These are phyloP conservation scores for Sporothrix mexicana DNA, from an alignment of 2,329 filamentous ascomycete species.

Conservation along the genomic window DNA sequence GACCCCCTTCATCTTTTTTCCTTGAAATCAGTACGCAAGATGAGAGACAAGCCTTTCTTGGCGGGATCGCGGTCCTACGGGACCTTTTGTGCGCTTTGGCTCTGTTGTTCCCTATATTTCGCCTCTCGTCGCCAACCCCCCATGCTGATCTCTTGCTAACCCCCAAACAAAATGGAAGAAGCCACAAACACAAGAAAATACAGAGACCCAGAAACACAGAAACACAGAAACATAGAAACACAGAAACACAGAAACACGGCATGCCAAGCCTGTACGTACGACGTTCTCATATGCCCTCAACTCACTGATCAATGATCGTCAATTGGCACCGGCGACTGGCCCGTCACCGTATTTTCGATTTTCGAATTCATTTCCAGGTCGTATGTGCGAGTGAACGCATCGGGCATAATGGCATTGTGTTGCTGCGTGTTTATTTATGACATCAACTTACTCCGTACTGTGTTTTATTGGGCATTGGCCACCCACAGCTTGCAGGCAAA, in stretches of 20 bases:
- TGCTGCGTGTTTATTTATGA: constrained; percentile 12
- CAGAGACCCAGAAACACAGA: no score
- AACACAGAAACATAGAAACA: neutral
- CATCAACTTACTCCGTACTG: neutral
- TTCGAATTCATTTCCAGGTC: neutral
- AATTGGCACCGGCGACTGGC: neutral
- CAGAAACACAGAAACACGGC: neutral
- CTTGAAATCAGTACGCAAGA: neutral
- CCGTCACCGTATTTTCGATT: constrained; percentile 19
- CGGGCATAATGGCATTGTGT: no score
- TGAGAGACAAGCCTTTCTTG: constrained; percentile 15
- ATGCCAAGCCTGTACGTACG: constrained; percentile 16
- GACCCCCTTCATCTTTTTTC: neutral
- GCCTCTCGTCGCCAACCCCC: constrained; percentile 4
- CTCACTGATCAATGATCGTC: neutral
- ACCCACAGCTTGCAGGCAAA: neutral
- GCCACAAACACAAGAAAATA: neutral
- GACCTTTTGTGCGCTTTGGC: neutral
- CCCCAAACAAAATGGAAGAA: neutral
- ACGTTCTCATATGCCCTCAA: constrained; percentile 1
- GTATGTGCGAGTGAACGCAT: neutral
- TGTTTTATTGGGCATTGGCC: neutral
- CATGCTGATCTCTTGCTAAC: constrained; percentile 10
- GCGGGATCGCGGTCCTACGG: constrained; percentile 22
- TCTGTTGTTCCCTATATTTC: neutral